Base-by-base conservation (phyloP, 352 stramenopile species). In the Pythium rishiriense region DNA sequence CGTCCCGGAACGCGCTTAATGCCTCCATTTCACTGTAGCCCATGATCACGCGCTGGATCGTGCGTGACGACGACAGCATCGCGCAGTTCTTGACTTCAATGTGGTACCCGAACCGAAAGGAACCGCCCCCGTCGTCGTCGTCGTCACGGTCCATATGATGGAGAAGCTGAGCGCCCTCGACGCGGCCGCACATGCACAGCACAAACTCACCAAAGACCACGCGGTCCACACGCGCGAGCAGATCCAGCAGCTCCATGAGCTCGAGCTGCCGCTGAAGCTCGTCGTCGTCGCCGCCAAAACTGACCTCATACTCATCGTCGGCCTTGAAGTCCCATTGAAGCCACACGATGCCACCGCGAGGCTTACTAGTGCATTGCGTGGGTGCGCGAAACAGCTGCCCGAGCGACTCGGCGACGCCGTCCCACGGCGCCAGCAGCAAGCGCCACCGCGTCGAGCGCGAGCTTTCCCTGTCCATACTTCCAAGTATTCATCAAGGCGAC, bases 181-280 rank as follows among this genome's bases (percentile, higher is more conserved):
- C 12, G 3, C 19, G 14, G 4, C 48, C 48, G 28, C 48, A 54
- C 17, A 54, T 19, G 1, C 25, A 4, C 11, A 39, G 25, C 3
- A 54, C 48, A 10, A 54, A 39, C 48, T 54, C 48, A 4, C 25
- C 48, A 25, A 54, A 54, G 6, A 17, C 48, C 24, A n/a, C 48
- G 26, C 48, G 48, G 17, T 41, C 26, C 12, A 54, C 48, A 28
- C 48, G 48, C 26, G 48, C 48, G 12, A 54, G 12, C 26, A 54
- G 48, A 39, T 54, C 48, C 26, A 54, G 48, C 48, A 54, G 48
- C 48, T 54, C 48, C 28, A 54, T 54, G 28, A 37, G 28, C 48
- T 54, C 25, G 25, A 54, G 17, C 48, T 54, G 25, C 25, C 22
- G 26, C 25, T 17, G 48, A 4, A 54, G 26, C 11, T 11, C 24